Percentiles rank a stretch among this genome's conserved stretches.
These are phyloP conservation scores for Kalmanozyma brasiliensis DNA, from an alignment of 1,284 basidiomycete species.

Conservation along the genomic window DNA sequence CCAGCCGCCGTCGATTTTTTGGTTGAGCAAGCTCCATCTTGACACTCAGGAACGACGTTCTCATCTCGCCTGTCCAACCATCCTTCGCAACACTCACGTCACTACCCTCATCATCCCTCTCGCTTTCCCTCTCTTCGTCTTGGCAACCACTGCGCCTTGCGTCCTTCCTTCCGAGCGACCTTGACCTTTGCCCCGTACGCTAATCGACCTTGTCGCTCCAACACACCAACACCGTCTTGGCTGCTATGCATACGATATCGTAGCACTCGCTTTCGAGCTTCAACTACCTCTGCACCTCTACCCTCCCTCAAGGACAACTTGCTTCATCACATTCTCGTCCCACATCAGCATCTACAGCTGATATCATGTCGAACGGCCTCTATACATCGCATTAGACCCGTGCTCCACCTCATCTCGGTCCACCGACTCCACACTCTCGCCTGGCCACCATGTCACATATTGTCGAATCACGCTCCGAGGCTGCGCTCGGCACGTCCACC, in stretches of 20 bases:
- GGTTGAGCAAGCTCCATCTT: not conserved
- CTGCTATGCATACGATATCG: slow-evolving; percentile 32
- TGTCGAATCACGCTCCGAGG: slow-evolving; percentile 20
- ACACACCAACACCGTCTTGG: slow-evolving; percentile 2
- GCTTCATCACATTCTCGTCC: not conserved
- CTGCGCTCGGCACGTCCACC: slow-evolving; percentile 16
- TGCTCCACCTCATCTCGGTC: not conserved
- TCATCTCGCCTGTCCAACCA: not conserved
- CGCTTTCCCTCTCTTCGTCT: not conserved
- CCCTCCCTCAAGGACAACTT: slow-evolving; percentile 1
- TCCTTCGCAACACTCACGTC: slow-evolving; percentile 1
- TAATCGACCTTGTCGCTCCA: not conserved
- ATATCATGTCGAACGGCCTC: slow-evolving; percentile 30
- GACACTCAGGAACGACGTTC: slow-evolving; percentile 1
- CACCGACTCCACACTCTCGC: not conserved
- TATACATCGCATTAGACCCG: slow-evolving; percentile 19
- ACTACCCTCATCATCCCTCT: slow-evolving; percentile 9
- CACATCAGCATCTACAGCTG: slow-evolving; percentile 25
- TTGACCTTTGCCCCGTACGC: not conserved
- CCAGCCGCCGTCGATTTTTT: too few relatives aligned
- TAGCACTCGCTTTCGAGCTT: slow-evolving; percentile 29
- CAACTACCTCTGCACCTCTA: not conserved
- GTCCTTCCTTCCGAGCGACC: not conserved
- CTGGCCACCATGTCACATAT: slow-evolving; percentile 19
- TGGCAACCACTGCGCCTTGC: not conserved